Conservation (phyloP, 1,284 basidiomycete genomes). For the Laetiporus sulphureus region DNA sequence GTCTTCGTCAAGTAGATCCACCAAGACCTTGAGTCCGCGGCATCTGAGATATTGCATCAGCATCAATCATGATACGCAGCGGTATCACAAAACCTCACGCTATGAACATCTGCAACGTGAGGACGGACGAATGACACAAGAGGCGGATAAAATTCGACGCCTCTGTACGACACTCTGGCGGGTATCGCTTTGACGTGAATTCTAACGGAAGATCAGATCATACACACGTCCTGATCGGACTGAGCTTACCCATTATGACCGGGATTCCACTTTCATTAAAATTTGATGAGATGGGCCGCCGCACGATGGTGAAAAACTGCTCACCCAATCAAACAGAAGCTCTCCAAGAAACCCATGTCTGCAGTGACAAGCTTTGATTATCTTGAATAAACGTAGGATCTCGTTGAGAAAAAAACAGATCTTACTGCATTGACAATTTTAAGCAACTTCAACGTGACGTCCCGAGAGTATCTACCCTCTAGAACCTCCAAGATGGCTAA, state of each 20-base stretch:
- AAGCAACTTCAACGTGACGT: slow-evolving; percentile 79
- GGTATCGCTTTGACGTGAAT: slow-evolving; percentile 92
- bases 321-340: slow-evolving; percentile 89
- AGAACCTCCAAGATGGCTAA: slow-evolving; percentile 90
- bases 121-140: slow-evolving; percentile 85
- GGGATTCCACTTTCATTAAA: slow-evolving; percentile 66
- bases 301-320: slow-evolving; percentile 18
- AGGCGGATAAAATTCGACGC: slow-evolving; percentile 93
- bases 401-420: slow-evolving; percentile 5
- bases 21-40: slow-evolving; percentile 88
- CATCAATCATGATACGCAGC: background rate
- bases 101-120: slow-evolving; percentile 97
- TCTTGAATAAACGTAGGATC: slow-evolving; percentile 3
- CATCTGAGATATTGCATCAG: slow-evolving; percentile 67
- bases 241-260: slow-evolving; percentile 78
- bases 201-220: slow-evolving; percentile 31
- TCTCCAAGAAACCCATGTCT: slow-evolving; percentile 86
- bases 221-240: background rate
- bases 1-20: slow-evolving; percentile 94
- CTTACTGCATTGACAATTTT: slow-evolving; percentile 86
- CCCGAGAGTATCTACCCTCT: slow-evolving; percentile 76
- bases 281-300: background rate
- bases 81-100: slow-evolving; percentile 51
- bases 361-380: slow-evolving; percentile 72
- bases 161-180: slow-evolving; percentile 89